These are phyloP conservation scores for Trypanosoma cruzi DNA, from an alignment of 208 protist species.

Conservation along the genomic window DNA sequence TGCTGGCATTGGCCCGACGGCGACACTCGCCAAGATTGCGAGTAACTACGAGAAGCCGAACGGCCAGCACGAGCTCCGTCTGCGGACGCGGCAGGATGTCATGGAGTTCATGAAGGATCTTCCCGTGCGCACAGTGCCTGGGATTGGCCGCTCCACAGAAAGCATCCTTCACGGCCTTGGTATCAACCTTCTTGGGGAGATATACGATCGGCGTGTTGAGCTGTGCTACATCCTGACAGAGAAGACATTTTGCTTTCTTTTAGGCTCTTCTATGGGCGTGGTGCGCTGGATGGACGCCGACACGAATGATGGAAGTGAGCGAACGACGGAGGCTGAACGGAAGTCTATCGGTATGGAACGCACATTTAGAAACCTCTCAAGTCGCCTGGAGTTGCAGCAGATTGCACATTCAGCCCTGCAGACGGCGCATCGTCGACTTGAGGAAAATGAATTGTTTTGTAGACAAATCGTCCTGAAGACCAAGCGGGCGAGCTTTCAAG, in stretches of 20 bases:
- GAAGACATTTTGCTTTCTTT: slow-evolving; percentile 71
- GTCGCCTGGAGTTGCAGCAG: slow-evolving; percentile 40
- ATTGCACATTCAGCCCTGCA: slow-evolving; percentile 49
- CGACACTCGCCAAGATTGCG: too few species aligned
- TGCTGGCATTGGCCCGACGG: too few species aligned
- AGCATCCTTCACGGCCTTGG: slow-evolving; percentile 50
- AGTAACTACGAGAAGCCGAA: too few species aligned
- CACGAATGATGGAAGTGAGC: slow-evolving; percentile 3
- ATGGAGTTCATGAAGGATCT: too few species aligned
- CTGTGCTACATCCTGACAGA: slow-evolving; percentile 56
- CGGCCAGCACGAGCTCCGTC: too few species aligned
- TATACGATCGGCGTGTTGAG: slow-evolving; percentile 56
- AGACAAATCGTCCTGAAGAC: slow-evolving; percentile 77
- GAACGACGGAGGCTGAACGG: slow-evolving; percentile 18
- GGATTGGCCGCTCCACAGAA: slow-evolving; percentile 77
- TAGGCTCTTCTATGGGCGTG: slow-evolving; percentile 51
- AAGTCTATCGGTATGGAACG: slow-evolving; percentile 81
- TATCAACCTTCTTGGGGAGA: slow-evolving; percentile 51
- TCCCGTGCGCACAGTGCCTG: too few species aligned
- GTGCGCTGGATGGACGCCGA: slow-evolving; percentile 43
- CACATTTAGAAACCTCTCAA: slow-evolving; percentile 58
- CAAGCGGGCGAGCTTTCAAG: slow-evolving; percentile 65
- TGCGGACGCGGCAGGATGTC: too few species aligned
- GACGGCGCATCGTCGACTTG: slow-evolving; percentile 32
- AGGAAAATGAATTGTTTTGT: slow-evolving; percentile 40